Evolutionary conservation across 2,329 filamentous ascomycete species (phyloP), one percentile per base, ranked within the genome.

Genomic region (Dactylella cylindrospora): DNA sequence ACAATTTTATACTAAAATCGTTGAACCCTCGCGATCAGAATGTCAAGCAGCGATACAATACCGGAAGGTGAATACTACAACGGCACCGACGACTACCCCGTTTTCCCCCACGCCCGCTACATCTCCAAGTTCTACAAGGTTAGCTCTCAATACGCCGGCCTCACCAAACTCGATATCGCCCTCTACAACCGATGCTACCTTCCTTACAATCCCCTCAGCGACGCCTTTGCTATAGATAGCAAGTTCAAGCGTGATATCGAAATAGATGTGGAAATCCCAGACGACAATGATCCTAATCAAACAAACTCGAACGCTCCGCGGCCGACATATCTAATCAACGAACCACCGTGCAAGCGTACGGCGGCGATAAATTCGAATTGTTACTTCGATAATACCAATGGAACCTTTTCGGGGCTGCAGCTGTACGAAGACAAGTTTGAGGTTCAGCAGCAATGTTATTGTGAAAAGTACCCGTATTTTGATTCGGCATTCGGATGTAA

Each of bases 341-440:
- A 10, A 9, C n/a, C 55, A 19, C 55, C 55, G 7, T 61, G 55
- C 22, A 52, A 25, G 25, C 47, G 55, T 17, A 38, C 47, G 2
- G 47, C 47, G 2, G 40, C 55, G n/a, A 53, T 61, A 53, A 61
- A 61, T 23, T 9, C 47, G 1, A 61, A 61, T 32, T 61, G 55
- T 25, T 53, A 61, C 26, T 43, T 61, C 19, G 28, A 61, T 31
- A 36, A 61, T 20, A 61, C 47, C 6, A 61, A 61, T 38, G 55
- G 55, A 17, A 61, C 55, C 2, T 49, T 61, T n/a, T 28, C 32
- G 3, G 55, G 47, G 1, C 29, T 61, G 10, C 55, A 44, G n/a
- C 26, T 41, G 10, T 61, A 61, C 32, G 29, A 61, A n/a, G 26
- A 23, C 23, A 10, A 19, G 3, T 61, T 39, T 26, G 55, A 61